Evolutionary conservation across 306 rosid species (phyloP), one percentile per base, ranked within the genome.

Genomic region (Mimosa bimucronata): DNA sequence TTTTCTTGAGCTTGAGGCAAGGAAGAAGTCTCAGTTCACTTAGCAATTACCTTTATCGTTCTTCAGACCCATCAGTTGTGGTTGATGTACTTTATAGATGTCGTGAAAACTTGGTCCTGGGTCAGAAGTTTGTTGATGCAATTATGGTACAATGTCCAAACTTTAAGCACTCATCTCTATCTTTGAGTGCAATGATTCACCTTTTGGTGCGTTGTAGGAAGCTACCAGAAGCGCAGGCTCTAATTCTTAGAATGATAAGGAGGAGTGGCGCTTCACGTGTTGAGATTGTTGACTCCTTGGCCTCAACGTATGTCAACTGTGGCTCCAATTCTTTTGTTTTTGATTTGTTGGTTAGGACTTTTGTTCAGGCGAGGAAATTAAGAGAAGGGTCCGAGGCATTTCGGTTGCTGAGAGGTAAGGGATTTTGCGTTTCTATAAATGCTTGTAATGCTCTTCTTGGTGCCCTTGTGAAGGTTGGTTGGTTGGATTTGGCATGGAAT

Each of bases 401-500:
- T 81, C 64, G 65, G 45, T 45, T 87, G 70, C 77, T 89, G 81
- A 85, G 89, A 31, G 77, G 67, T 15, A 82, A 74, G 74, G 96
- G 98, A 25, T 73, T 90, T 65, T 58, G 70, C 0, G 71, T 92
- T 74, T 89, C 96, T 0, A 71, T 92, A 40, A 95, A 91, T 76
- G 94, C 97, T 76, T 91, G 89, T 78, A 92, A 91, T 52, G 91
- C 94, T 34, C 97, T 95, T 68, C 89, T 95, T 15, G 92, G 91
- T 44, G 92, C 92, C 19, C 90, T 95, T 76, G 98, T 92, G 40
- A 91, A 84, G 82, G 87, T 85, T 52, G 97, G 98, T 1, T 92
- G 98, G 97, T 84, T 87, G 3, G 94, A 95, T 85, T 85, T 94
- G 85, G 94, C 98, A 3, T 92, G 94, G 97, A 75, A 60, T 6